Conservation (phyloP, 768 basidiomycete species). For the Leucosporidium scottii region DNA sequence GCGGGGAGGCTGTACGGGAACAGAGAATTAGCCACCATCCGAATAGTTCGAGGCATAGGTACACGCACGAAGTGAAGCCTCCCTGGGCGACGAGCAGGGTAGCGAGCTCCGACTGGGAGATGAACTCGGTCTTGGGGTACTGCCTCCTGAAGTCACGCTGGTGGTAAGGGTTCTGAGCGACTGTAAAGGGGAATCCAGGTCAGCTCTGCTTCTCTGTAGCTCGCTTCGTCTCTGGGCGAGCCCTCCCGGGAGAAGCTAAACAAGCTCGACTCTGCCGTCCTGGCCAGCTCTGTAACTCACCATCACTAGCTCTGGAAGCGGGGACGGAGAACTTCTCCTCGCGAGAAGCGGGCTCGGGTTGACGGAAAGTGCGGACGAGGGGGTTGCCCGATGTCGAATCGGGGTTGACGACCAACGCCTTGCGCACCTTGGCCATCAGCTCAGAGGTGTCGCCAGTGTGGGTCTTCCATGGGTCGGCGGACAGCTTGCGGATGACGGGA, state of each 20-base stretch:
- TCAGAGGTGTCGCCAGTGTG: constrained; percentile 11
- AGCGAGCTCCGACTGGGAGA: constrained; percentile 32
- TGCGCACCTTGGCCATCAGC: constrained; percentile 14
- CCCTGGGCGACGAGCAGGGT: constrained; percentile 30
- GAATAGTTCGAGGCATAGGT: not conserved
- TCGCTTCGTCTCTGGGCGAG: too few relatives aligned
- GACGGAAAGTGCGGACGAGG: constrained; percentile 14
- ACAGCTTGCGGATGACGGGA: not conserved
- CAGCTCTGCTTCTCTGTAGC: not conserved
- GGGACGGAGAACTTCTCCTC: constrained; percentile 33
- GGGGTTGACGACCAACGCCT: constrained; percentile 32
- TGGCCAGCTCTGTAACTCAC: too few relatives aligned
- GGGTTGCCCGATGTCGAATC: constrained; percentile 28
- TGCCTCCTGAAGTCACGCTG: constrained; percentile 26
- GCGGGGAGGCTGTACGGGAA: constrained; percentile 16
- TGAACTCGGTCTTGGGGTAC: constrained; percentile 21
- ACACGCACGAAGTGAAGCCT: constrained; percentile 26
- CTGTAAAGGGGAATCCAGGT: not conserved
- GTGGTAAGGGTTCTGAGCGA: constrained; percentile 34
- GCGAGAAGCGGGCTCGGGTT: constrained; percentile 30
- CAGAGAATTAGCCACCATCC: not conserved
- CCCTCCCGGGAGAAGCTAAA: too few relatives aligned
- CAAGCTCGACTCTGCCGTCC: too few relatives aligned
- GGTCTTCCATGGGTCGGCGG: constrained; percentile 18
- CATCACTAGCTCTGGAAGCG: constrained; percentile 30